phyloP scores from a whole-genome alignment of 768 basidiomycete species.

The Trametes gibbosa region DNA sequence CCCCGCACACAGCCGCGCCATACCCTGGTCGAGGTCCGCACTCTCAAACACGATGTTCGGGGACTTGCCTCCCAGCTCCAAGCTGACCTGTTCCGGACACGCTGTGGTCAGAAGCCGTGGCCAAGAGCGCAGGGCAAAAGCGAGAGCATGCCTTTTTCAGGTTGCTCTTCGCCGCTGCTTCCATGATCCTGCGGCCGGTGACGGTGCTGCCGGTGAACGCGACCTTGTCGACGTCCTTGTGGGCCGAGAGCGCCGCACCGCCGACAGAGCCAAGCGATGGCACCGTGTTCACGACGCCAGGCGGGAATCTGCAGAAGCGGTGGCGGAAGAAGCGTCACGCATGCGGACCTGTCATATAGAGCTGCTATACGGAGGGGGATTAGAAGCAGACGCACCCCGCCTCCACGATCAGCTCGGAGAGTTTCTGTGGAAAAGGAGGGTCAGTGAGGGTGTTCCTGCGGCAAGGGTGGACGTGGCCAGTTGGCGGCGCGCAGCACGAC shows the following conservation, averaged over 20 bases:
- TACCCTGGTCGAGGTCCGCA: slow-evolving; percentile 86
- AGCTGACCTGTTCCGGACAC: slow-evolving; percentile 60
- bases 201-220: slow-evolving; percentile 93
- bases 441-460: background rate
- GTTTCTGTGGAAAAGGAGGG: slow-evolving; percentile 49
- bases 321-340: too few relatives aligned
- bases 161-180: slow-evolving; percentile 90
- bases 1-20: background rate
- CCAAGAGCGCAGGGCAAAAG: background rate
- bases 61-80: slow-evolving; percentile 94
- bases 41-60: slow-evolving; percentile 88
- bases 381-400: slow-evolving; percentile 58
- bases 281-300: slow-evolving; percentile 88
- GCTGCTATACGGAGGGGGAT: background rate
- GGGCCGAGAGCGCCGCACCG: slow-evolving; percentile 80
- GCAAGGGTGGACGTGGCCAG: background rate
- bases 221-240: slow-evolving; percentile 88
- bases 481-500: background rate
- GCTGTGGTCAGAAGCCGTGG: background rate
- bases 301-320: slow-evolving; percentile 62
- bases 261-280: slow-evolving; percentile 80
- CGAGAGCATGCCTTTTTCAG: slow-evolving; percentile 71
- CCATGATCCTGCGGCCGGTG: slow-evolving; percentile 88
- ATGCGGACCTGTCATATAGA: background rate
- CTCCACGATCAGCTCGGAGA: slow-evolving; percentile 77